Percentiles rank a stretch among this genome's conserved stretches.
These are phyloP conservation scores for Pyrenopolyporus hunteri DNA, from an alignment of 495 filamentous ascomycete species.

Conservation along the genomic window DNA sequence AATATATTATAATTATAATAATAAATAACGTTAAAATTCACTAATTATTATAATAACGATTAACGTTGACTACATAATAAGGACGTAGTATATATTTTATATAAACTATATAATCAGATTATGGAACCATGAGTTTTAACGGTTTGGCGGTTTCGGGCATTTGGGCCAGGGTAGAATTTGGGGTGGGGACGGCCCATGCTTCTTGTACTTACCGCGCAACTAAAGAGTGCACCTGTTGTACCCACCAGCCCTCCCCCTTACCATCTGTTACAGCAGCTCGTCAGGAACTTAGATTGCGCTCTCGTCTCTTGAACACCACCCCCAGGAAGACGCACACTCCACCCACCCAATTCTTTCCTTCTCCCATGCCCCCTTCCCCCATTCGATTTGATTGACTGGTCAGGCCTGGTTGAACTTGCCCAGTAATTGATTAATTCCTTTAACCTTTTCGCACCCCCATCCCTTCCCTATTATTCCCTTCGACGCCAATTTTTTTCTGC, in stretches of 20 bases:
- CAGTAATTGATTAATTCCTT: too few species aligned
- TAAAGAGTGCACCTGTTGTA: neutral
- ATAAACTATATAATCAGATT: too few species aligned
- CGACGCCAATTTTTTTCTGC: slow-evolving; percentile 18
- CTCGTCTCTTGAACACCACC: neutral
- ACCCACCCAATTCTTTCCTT: slow-evolving; percentile 29
- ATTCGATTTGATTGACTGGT: slow-evolving; percentile 30
- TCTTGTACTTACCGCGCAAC: neutral
- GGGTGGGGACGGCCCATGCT: neutral
- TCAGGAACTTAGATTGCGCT: slow-evolving; percentile 22
- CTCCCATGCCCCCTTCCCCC: slow-evolving; percentile 38
- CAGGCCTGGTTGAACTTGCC: slow-evolving; percentile 38
- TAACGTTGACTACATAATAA: too few species aligned
- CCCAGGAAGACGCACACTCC: slow-evolving; percentile 26
- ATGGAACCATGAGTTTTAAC: too few species aligned
- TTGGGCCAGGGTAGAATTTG: neutral
- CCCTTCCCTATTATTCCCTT: slow-evolving; percentile 41
- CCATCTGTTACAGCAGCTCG: slow-evolving; percentile 35
- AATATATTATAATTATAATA: too few species aligned
- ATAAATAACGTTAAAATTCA: too few species aligned
- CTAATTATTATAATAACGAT: too few species aligned
- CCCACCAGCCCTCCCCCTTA: neutral
- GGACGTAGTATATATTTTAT: too few species aligned
- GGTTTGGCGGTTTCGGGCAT: too few species aligned
- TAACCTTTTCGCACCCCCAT: slow-evolving; percentile 41